Percentiles rank a stretch among this genome's conserved stretches.
phyloP scores from a whole-genome alignment of 192 early-diverging fungal genomes.

The Rhizoclosmatium globosum region DNA sequence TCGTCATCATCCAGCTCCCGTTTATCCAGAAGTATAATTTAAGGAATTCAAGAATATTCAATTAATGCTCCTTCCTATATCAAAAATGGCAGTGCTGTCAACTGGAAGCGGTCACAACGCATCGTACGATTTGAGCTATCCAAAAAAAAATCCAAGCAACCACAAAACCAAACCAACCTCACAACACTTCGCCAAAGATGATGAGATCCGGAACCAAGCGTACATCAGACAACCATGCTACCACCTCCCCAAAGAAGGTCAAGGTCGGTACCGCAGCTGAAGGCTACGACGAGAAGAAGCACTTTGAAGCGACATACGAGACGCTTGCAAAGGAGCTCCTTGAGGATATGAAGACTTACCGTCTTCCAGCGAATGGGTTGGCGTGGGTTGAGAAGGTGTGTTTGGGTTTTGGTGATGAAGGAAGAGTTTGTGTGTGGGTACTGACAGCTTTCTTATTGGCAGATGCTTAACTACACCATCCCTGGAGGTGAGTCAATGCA shows the following conservation, averaged over 20 bases:
- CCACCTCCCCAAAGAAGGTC: constrained; percentile 4
- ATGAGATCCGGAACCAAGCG: constrained; percentile 11
- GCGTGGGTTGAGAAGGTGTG: constrained; percentile 54
- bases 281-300: constrained; percentile 42
- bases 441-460: constrained; percentile 36
- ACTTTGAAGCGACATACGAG: constrained; percentile 80
- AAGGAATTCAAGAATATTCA: too few relatives aligned
- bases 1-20: too few relatives aligned
- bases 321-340: constrained; percentile 78
- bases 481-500: constrained; percentile 59
- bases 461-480: constrained; percentile 66
- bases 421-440: not conserved
- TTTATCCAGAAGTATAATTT: too few relatives aligned
- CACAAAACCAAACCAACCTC: too few relatives aligned
- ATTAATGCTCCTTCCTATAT: too few relatives aligned
- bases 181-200: not conserved
- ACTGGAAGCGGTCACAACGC: too few relatives aligned
- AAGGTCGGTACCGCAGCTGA: constrained; percentile 8
- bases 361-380: constrained; percentile 66
- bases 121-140: too few relatives aligned
- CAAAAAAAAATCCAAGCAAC: too few relatives aligned
- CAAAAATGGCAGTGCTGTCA: too few relatives aligned
- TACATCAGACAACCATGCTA: not conserved
- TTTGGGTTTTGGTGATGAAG: not conserved
- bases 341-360: constrained; percentile 71